Evolutionary conservation across 2,329 filamentous ascomycete species (phyloP).

Genomic region (Neonectria faginata): DNA sequence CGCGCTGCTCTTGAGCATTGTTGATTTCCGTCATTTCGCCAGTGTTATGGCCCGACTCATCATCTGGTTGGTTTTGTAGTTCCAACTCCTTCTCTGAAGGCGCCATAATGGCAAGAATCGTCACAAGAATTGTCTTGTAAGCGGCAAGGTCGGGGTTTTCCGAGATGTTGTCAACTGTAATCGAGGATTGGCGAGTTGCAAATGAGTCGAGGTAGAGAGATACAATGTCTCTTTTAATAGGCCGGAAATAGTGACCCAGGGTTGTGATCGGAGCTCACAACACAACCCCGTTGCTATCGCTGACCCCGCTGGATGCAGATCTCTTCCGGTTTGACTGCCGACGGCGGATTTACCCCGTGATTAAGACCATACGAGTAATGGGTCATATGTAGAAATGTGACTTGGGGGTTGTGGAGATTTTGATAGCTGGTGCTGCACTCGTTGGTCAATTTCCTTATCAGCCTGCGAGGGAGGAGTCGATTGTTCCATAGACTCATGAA

Average conservation of each 20-base stretch:
- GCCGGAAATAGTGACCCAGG: neutral
- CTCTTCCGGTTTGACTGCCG: neutral
- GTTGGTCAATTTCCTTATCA: neutral
- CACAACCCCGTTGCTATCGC: neutral
- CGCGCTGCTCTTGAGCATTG: slow-evolving; percentile 13
- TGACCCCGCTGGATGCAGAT: neutral
- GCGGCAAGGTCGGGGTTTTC: neutral
- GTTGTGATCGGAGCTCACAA: neutral
- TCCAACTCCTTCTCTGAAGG: neutral
- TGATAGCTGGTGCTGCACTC: neutral
- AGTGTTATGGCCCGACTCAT: neutral
- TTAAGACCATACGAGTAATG: neutral
- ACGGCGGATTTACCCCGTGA: neutral
- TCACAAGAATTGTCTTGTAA: neutral
- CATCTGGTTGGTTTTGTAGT: neutral
- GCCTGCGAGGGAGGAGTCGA: no score
- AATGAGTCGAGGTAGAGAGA: neutral
- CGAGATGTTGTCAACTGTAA: neutral
- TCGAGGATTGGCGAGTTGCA: neutral
- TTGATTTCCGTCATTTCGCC: slow-evolving; percentile 5
- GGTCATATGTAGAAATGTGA: neutral
- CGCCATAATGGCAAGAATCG: neutral
- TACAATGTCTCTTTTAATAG: neutral
- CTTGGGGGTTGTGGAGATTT: neutral
- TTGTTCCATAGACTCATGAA: neutral